Evolutionary conservation across 2,329 filamentous ascomycete genomes (phyloP), one percentile per base, ranked within the genome.

Genomic region (Emmonsiellopsis sp.): DNA sequence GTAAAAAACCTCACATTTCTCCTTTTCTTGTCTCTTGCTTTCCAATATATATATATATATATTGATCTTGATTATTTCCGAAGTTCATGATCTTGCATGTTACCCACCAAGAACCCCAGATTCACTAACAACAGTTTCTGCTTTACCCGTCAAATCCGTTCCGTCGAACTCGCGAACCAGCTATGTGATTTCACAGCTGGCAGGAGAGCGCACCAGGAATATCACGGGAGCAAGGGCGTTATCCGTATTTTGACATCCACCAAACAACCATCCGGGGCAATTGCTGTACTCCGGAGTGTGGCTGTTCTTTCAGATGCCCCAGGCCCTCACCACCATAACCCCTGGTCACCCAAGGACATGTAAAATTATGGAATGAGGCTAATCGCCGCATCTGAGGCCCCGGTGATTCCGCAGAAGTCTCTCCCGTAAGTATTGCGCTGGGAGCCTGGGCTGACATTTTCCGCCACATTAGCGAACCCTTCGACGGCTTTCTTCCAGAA

Each of bases 361-460:
- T 81, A 56, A 81, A 80, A 57, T 82, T 82, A 5, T 82, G 77
- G 76, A 78, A 76, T n/a, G 75, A 76, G n/a, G 77, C 81, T 46
- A 71, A 77, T 58, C 79, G 77, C 53, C 67, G 77, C 17, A 74
- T 77, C 49, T 68, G 82, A 68, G 71, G 71, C 0, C 74, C 78
- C 0, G 79, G 79, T 17, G 17, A 17, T 57, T 82, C 81, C 64
- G 78, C 78, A 3, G 79, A 77, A 57, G 73, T 81, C 3, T 79
- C 79, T 48, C 79, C 78, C 7, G 77, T 80, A 65, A 59, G 67
- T 62, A 76, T 82, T 32, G 76, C 77, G 0, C 79, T 79, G 0
- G 79, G 78, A 5, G 78, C 79, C 60, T 82, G 79, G 80, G 69
- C 80, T 32, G 78, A 82, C 58, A 82, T 83, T 68, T 83, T 82